These are phyloP conservation scores for Penicillium freii DNA, from an alignment of 2,329 filamentous ascomycete species.

Conservation along the genomic window DNA sequence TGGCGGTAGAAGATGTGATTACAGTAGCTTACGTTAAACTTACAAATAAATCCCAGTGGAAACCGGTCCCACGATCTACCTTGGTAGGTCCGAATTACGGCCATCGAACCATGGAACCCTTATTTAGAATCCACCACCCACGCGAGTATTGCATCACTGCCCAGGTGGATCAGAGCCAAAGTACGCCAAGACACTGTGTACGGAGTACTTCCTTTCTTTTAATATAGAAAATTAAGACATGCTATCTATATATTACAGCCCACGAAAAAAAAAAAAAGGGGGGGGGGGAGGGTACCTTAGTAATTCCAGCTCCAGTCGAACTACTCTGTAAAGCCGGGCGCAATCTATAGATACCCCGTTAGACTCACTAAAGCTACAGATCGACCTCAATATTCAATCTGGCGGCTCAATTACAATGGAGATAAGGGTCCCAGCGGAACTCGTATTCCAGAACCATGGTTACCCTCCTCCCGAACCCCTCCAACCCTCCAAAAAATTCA, in stretches of 20 bases:
- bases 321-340: not conserved
- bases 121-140: not conserved
- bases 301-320: too few relatives aligned
- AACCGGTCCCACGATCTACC: not conserved
- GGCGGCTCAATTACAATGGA: not conserved
- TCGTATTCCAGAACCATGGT: not conserved
- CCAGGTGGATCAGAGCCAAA: not conserved
- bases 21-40: not conserved
- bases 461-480: not conserved
- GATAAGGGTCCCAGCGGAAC: not conserved
- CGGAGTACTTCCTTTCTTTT: too few relatives aligned
- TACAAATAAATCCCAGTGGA: not conserved
- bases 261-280: not conserved
- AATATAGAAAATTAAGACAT: not conserved
- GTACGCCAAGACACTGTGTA: not conserved
- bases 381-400: not conserved
- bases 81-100: not conserved
- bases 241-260: not conserved
- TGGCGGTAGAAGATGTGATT: constrained; percentile 18
- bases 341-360: not conserved
- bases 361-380: not conserved
- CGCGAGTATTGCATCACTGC: not conserved
- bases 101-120: not conserved
- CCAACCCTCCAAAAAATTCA: not conserved
- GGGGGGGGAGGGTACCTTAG: not conserved